Evolutionary conservation across 169 alveolate genomes (phyloP).

Genomic region (Eimeria maxima): DNA sequence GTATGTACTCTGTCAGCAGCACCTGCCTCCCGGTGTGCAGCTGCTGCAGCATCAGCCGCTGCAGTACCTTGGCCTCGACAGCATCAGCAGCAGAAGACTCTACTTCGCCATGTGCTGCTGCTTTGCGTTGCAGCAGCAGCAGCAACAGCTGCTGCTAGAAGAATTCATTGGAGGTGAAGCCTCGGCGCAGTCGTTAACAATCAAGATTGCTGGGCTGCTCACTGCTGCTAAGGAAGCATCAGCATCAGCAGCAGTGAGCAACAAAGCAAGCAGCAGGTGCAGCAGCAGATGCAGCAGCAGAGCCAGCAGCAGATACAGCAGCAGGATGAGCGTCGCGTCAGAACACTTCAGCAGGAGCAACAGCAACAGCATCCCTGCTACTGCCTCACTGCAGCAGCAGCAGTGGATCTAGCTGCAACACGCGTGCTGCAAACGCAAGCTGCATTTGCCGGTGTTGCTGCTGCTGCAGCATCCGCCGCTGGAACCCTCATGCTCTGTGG

Average conservation of each 20-base stretch:
- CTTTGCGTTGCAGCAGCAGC: slow-evolving; percentile 51
- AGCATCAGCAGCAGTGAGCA: too few relatives aligned
- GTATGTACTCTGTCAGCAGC: slow-evolving; percentile 4
- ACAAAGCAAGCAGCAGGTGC: too few relatives aligned
- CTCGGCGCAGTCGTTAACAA: slow-evolving; percentile 19
- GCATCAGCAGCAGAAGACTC: slow-evolving; percentile 55
- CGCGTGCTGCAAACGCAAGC: slow-evolving; percentile 2
- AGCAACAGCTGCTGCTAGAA: slow-evolving; percentile 31
- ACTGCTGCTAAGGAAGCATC: background rate
- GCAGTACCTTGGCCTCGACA: slow-evolving; percentile 39
- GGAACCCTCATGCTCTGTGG: background rate
- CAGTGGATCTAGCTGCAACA: background rate
- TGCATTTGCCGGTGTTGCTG: slow-evolving; percentile 20
- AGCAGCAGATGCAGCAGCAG: too few relatives aligned
- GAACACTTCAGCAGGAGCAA: slow-evolving; percentile 1
- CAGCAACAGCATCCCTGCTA: background rate
- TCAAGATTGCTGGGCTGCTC: slow-evolving; percentile 5
- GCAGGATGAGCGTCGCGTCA: background rate
- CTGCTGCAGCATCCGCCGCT: background rate
- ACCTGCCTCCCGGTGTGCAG: background rate
- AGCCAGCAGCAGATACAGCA: background rate
- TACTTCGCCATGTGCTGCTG: background rate
- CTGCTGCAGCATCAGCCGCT: slow-evolving; percentile 64
- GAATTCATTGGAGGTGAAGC: background rate
- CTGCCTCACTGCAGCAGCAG: slow-evolving; percentile 16